A percentile compares a stretch with the other conserved stretches of the same genome.
phyloP scores from a whole-genome alignment of 805 yeast genomes.

The Teunomyces stri region DNA sequence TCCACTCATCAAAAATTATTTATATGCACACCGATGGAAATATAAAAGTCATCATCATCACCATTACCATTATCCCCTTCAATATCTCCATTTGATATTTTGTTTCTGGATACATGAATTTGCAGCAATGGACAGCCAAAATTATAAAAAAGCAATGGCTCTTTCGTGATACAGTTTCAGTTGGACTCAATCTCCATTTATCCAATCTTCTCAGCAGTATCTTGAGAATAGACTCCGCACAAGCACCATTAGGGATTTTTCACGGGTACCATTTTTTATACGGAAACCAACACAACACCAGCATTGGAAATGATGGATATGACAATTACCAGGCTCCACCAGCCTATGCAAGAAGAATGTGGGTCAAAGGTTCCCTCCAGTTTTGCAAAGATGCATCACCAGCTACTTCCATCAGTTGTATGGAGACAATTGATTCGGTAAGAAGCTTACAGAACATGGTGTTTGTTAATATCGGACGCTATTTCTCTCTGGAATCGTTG shows the following conservation, averaged over 20 bases:
- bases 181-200: conserved; percentile 19
- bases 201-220: conserved; percentile 8
- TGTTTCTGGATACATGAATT: background rate
- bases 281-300: conserved; percentile 54
- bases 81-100: no score
- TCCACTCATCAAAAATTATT: background rate
- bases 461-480: conserved; percentile 57
- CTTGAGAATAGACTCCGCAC: background rate
- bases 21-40: background rate
- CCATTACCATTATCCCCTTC: no score
- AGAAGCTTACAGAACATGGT: conserved; percentile 34
- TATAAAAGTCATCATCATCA: no score
- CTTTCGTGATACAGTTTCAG: conserved; percentile 19
- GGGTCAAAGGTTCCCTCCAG: conserved; percentile 70
- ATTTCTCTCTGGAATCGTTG: conserved; percentile 31
- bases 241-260: background rate
- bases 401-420: conserved; percentile 37
- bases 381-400: conserved; percentile 20
- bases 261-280: conserved; percentile 65
- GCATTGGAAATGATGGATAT: conserved; percentile 71
- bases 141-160: conserved; percentile 17
- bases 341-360: conserved; percentile 61
- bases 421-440: conserved; percentile 49
- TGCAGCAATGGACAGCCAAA: conserved; percentile 17
- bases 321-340: conserved; percentile 73